Base-by-base conservation (phyloP, 179 eudicot genomes). In the Spergularia azorica region DNA sequence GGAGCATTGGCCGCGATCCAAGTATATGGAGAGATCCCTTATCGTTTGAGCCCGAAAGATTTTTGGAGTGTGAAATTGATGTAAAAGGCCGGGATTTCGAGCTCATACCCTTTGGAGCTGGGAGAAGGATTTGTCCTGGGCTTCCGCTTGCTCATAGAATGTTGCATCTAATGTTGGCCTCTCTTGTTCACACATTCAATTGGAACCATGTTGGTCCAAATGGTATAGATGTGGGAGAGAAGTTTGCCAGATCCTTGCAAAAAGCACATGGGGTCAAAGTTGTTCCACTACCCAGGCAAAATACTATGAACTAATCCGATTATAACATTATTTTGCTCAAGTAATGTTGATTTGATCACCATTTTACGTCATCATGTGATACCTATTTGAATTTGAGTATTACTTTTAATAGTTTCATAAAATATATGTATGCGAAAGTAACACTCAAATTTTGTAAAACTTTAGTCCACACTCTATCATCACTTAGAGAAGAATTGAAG, bases 111-210 rank as follows among this genome's bases (percentile, higher is more conserved):
- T 79, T 79, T 60, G 82, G 78, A 18, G 3, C 78, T 2, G 73
- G 82, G 18, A 67, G 82, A 60, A 74, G 82, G 9, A 67, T 79
- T 0, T 79, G 81, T 17, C 77, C 77, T 0, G 78, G 77, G 7
- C 7, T 67, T 21, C 63, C 82, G 6, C 17, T 79, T 2, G 77
- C 73, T 0, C 9, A 73, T 51, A 67, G 77, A 48, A 79, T 79
- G 82, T 10, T 79, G 69, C 82, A 73, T 58, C 63, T 66, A 18
- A 73, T 58, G 41, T 48, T 79, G 48, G 77, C 77, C 9, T 21
- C 32, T 12, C 76, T 79, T 21, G 38, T 79, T 73, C 77, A 57
- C 66, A 56, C 77, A 4, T 79, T 79, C 15, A 58, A 72, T 21
- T 79, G 81, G 81, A 73, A 79, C 57, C 68, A 43, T 66, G 67